phyloP scores from a whole-genome alignment of 176 grass and related monocot genomes.

The Oryza punctata region DNA sequence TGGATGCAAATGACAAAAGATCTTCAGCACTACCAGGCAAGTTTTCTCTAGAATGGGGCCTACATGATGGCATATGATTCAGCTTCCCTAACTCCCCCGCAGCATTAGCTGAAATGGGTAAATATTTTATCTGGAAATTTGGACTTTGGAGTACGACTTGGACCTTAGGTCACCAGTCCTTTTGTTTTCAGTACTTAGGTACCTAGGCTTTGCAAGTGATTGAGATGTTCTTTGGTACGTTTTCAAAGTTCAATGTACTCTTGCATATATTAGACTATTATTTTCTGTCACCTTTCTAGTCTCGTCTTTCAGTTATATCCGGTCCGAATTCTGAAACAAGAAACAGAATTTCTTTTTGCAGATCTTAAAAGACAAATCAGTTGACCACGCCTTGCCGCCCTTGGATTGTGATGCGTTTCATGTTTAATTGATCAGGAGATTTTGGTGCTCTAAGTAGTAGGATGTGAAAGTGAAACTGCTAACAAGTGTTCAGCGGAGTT shows the following conservation, averaged over 20 bases:
- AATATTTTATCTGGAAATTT: constrained; percentile 22
- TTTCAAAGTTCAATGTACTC: constrained; percentile 17
- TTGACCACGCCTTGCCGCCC: neutral
- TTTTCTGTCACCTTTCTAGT: constrained; percentile 22
- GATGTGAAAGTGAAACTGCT: neutral
- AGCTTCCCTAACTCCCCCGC: neutral
- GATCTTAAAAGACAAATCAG: constrained; percentile 24
- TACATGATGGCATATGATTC: constrained; percentile 29
- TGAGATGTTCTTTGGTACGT: neutral
- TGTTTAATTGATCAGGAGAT: neutral
- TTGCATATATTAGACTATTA: neutral
- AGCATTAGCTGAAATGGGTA: constrained; percentile 1
- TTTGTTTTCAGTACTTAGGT: constrained; percentile 35
- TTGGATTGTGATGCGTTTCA: constrained; percentile 24
- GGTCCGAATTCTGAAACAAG: constrained; percentile 29
- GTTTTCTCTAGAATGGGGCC: neutral
- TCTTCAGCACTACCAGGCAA: neutral
- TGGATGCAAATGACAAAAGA: neutral
- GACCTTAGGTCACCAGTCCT: constrained; percentile 31
- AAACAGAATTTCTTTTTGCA: neutral
- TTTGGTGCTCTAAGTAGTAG: neutral
- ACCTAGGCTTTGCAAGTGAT: constrained; percentile 17
- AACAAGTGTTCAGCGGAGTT: neutral
- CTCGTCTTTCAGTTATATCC: constrained; percentile 18
- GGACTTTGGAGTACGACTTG: constrained; percentile 1